Base-by-base conservation (phyloP, 1,284 basidiomycete genomes). In the Ceraceosorus guamensis region DNA sequence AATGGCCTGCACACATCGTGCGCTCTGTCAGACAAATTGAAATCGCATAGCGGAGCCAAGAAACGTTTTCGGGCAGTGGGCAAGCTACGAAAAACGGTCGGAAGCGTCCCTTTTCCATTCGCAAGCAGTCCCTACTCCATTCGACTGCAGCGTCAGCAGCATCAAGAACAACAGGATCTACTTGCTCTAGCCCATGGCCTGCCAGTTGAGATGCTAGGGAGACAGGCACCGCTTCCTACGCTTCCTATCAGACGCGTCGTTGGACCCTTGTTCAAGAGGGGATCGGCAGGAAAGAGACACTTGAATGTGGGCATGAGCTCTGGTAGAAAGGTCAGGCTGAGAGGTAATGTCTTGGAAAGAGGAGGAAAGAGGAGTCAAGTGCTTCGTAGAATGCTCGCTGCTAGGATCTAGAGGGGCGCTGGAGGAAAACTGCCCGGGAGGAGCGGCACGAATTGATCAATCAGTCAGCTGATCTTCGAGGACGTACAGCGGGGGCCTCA, bases 221-320 rank as follows among this genome's bases (percentile, higher is more conserved):
- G 18, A 13, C 13, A 2, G 16, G 48, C 13, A 13, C 11, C 48
- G 16, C 14, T n/a, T 31, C 18, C 8, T 30, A 30, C 48, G 16
- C 14, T n/a, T 31, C 18, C 8, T 30, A 30, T 10, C 43, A 30
- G 10, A 24, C 51, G 6, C 18, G 45, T 46, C 3, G 45, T 24
- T 10, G 56, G 56, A 4, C 46, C 52, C 13, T 34, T 57, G 43
- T 57, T 53, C 56, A 57, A 57, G 45, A 13, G 56, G 35, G 56
- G 41, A 14, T 16, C 30, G 37, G 31, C 56, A 14, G 56, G 56
- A 18, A 57, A 53, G 50, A 43, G 37, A 35, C 56, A 57, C 33
- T 24, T 57, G n/a, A 57, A 57, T 35, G 14, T 31, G 10, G 32
- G 41, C 33, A 46, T 55, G 39, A 16, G 33, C 41, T 18, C 13